Evolutionary conservation across 306 rosid genomes (phyloP).

Genomic region (Purshia tridentata): DNA sequence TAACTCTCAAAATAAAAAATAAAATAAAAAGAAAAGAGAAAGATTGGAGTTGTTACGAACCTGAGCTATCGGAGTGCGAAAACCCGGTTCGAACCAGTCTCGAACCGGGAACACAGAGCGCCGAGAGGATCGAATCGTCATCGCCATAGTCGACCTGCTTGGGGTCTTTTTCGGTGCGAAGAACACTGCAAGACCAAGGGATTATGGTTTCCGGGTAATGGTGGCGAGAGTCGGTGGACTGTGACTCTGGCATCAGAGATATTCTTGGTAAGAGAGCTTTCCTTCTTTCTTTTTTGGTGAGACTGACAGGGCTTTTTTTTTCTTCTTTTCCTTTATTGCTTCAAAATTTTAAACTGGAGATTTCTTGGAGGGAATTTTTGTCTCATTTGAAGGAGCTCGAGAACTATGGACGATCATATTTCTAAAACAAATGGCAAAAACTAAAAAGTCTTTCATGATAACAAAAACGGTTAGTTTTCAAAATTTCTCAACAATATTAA

Average conservation of each 20-base stretch:
- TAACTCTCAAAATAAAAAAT: not conserved
- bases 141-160: not conserved
- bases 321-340: not conserved
- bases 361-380: too few species aligned
- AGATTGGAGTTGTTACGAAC: not conserved
- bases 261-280: not conserved
- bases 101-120: conserved; percentile 30
- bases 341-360: too few species aligned
- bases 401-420: too few species aligned
- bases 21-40: not conserved
- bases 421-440: too few species aligned
- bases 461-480: too few species aligned
- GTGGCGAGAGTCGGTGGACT: not conserved
- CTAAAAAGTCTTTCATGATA: too few species aligned
- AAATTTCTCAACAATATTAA: too few species aligned
- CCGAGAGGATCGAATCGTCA: conserved; percentile 10
- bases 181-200: not conserved
- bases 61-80: conserved; percentile 6
- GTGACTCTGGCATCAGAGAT: not conserved
- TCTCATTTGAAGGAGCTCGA: too few species aligned
- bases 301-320: too few species aligned
- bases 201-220: not conserved
- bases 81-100: conserved; percentile 26
- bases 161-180: conserved; percentile 2
- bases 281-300: too few species aligned